Conservation (phyloP, 2,329 filamentous ascomycete species). For the Teratosphaeria epicoccoides region DNA sequence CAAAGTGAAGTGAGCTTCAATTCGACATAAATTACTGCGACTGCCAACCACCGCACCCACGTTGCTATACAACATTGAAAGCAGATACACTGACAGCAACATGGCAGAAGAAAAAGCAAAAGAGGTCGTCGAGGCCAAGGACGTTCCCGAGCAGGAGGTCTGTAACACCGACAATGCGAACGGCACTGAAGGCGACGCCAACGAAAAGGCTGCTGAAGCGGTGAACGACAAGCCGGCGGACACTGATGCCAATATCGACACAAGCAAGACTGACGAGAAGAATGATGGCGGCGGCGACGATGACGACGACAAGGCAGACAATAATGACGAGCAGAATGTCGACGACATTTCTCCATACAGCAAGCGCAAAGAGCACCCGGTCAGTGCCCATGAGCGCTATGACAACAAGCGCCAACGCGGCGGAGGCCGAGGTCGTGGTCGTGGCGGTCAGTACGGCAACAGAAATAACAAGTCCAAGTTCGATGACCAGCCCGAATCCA, state of each 20-base stretch:
- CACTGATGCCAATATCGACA: conserved; percentile 7
- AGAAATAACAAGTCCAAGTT: conserved; percentile 18
- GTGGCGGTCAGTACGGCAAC: conserved; percentile 3
- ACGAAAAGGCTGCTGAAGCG: conserved; percentile 10
- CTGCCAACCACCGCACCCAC: neutral
- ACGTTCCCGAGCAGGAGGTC: conserved; percentile 7
- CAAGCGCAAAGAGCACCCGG: conserved; percentile 7
- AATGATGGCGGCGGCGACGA: neutral
- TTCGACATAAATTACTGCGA: neutral
- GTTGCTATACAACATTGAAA: neutral
- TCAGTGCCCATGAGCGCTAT: conserved; percentile 6
- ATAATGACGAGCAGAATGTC: neutral
- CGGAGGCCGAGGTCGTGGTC: conserved; percentile 4
- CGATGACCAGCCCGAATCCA: conserved; percentile 52
- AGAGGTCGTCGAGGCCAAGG: conserved; percentile 4
- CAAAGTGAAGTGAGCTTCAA: conserved; percentile 48
- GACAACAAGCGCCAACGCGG: conserved; percentile 4
- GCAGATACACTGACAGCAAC: neutral
- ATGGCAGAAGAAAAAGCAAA: conserved; percentile 7
- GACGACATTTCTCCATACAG: conserved; percentile 1
- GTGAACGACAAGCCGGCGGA: conserved; percentile 7
- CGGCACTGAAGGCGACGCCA: neutral
- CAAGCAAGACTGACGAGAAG: neutral
- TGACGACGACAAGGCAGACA: neutral
- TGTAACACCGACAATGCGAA: conserved; percentile 1